phyloP scores from a whole-genome alignment of 495 filamentous ascomycete genomes.

The Amniculicola lignicola region DNA sequence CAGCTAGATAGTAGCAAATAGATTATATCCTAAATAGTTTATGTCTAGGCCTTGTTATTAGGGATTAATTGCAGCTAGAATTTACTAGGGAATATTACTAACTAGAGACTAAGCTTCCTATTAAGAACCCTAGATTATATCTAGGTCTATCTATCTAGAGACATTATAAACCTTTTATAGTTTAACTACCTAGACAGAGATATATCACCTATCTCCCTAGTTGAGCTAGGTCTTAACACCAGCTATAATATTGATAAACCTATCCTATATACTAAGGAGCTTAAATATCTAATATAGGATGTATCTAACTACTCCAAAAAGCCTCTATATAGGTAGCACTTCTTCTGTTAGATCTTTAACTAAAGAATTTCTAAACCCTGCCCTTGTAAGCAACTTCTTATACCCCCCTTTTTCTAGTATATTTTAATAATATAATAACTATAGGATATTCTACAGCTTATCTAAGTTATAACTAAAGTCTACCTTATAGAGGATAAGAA shows the following conservation, averaged over 20 bases:
- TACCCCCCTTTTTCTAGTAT: conserved; percentile 31
- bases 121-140: too few relatives aligned
- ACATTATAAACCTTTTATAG: too few relatives aligned
- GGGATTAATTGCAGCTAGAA: too few relatives aligned
- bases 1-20: too few relatives aligned
- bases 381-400: conserved; percentile 48
- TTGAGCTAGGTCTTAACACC: conserved; percentile 42
- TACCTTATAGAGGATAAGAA: conserved; percentile 51
- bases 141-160: too few relatives aligned
- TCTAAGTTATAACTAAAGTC: conserved; percentile 43
- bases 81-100: too few relatives aligned
- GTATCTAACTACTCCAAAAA: conserved; percentile 52
- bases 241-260: conserved; percentile 51
- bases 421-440: conserved; percentile 33
- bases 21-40: too few relatives aligned
- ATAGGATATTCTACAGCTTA: conserved; percentile 13
- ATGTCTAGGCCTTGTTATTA: too few relatives aligned
- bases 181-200: conserved; percentile 22
- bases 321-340: conserved; percentile 50
- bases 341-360: conserved; percentile 50
- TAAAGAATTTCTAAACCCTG: conserved; percentile 51
- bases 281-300: conserved; percentile 52
- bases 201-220: conserved; percentile 25
- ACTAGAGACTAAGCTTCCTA: too few relatives aligned
- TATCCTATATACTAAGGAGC: conserved; percentile 46